phyloP scores from a whole-genome alignment of 306 rosid genomes.

The Astragalus membranaceus region DNA sequence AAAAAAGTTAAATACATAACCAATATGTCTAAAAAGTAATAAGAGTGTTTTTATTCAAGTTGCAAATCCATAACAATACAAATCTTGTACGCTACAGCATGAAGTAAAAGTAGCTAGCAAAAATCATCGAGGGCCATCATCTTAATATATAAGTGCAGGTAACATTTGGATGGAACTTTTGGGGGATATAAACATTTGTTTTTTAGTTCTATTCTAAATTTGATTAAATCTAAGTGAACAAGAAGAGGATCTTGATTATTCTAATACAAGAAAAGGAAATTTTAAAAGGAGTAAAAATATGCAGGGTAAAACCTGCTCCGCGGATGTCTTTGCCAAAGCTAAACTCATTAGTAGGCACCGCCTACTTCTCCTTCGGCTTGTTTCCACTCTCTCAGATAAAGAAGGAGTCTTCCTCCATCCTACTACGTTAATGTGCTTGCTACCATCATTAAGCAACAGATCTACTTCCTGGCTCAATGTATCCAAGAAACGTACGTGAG shows the following conservation, averaged over 20 bases:
- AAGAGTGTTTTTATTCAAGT: not conserved
- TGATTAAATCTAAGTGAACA: not conserved
- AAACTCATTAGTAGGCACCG: conserved; percentile 93
- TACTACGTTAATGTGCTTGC: conserved; percentile 86
- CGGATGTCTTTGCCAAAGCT: conserved; percentile 90
- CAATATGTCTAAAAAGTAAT: not conserved
- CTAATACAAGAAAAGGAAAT: conserved; percentile 17
- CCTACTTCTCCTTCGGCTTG: conserved; percentile 92
- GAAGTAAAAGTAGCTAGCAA: not conserved
- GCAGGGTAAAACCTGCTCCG: conserved; percentile 57
- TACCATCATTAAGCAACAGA: conserved; percentile 92
- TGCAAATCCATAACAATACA: conserved; percentile 17
- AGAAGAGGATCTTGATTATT: conserved; percentile 1
- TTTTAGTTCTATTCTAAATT: not conserved
- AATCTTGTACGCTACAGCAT: not conserved
- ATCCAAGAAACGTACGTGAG: conserved; percentile 19
- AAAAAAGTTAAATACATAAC: conserved; percentile 14
- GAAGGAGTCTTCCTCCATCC: conserved; percentile 89
- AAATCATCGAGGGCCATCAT: not conserved
- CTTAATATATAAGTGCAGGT: not conserved
- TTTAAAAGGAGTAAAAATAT: not conserved
- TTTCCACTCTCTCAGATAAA: conserved; percentile 84
- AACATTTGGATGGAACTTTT: not conserved
- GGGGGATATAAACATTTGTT: not conserved
- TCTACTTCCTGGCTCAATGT: conserved; percentile 78